Evolutionary conservation across 2,329 filamentous ascomycete genomes (phyloP).

Genomic region (Sordariomycetes sp.): DNA sequence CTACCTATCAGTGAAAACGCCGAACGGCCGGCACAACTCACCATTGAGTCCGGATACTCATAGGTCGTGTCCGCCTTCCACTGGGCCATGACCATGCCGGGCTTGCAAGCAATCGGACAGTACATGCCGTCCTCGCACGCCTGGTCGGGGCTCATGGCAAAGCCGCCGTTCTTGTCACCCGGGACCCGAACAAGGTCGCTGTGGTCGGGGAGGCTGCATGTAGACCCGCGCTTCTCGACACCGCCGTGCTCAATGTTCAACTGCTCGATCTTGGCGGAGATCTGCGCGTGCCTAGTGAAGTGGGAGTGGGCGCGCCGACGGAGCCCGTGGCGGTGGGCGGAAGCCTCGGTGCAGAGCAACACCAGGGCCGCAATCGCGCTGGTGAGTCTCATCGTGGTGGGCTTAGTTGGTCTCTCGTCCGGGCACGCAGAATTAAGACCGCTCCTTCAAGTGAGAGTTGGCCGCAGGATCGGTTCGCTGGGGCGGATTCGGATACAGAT

Average conservation of each 20-base stretch:
- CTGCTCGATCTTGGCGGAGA: conserved; percentile 4
- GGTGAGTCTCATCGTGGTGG: conserved; percentile 28
- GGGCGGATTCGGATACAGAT: not conserved
- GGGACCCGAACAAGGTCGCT: conserved; percentile 56
- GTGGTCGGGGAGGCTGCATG: conserved; percentile 54
- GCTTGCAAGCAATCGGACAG: conserved; percentile 65
- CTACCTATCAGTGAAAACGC: conserved; percentile 14
- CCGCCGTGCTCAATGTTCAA: not conserved
- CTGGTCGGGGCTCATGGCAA: conserved; percentile 69
- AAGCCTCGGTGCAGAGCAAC: conserved; percentile 23
- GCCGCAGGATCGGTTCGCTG: not conserved
- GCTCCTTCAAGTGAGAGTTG: not conserved
- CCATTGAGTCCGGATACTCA: conserved; percentile 58
- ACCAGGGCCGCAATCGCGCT: conserved; percentile 34
- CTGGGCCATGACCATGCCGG: conserved; percentile 65
- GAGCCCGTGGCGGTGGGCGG: conserved; percentile 19
- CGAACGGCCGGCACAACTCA: conserved; percentile 22
- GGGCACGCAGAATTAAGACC: not conserved
- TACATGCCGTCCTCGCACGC: conserved; percentile 53
- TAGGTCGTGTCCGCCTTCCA: conserved; percentile 64
- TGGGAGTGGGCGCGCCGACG: conserved; percentile 20
- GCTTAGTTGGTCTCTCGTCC: not conserved
- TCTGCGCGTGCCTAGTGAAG: conserved; percentile 11
- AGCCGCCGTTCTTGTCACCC: conserved; percentile 51
- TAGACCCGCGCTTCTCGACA: conserved; percentile 37